Conservation (phyloP, 768 basidiomycete species). For the Psilocybe tampanensis region DNA sequence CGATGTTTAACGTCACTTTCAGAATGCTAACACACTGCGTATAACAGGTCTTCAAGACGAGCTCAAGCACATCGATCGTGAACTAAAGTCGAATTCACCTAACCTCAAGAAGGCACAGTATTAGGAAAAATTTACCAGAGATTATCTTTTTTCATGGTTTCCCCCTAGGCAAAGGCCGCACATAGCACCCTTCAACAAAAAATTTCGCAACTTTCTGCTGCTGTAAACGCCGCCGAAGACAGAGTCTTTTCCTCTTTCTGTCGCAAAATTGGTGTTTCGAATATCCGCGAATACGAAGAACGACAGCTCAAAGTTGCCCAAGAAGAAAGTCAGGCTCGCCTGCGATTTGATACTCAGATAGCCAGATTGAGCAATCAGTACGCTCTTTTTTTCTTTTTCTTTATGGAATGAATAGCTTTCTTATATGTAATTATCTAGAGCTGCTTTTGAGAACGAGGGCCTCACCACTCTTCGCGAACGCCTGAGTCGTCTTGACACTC, state of each 20-base stretch:
- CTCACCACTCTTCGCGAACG: conserved; percentile 67
- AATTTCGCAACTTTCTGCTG: conserved; percentile 53
- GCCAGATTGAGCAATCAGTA: conserved; percentile 86
- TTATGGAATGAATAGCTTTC: background rate
- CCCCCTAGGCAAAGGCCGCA: conserved; percentile 51
- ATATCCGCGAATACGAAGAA: conserved; percentile 94
- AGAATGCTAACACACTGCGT: conserved; percentile 64
- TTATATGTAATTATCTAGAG: conserved; percentile 40
- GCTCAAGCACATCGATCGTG: conserved; percentile 76
- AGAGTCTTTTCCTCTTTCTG: conserved; percentile 80
- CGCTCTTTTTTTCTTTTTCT: conserved; percentile 25
- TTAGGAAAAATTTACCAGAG: too few relatives aligned
- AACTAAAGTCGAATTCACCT: conserved; percentile 65
- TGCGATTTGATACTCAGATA: conserved; percentile 86
- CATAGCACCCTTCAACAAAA: conserved; percentile 54
- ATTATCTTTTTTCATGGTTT: background rate
- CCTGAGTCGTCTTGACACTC: conserved; percentile 52
- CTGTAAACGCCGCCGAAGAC: conserved; percentile 81
- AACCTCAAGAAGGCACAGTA: conserved; percentile 68
- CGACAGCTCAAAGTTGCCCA: conserved; percentile 86
- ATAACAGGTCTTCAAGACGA: conserved; percentile 83
- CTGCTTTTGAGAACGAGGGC: conserved; percentile 82
- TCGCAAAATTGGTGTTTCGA: conserved; percentile 69
- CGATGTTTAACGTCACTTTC: too few relatives aligned
- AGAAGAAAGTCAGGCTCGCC: conserved; percentile 82